Evolutionary conservation across 768 basidiomycete species (phyloP), one percentile per base, ranked within the genome.

Genomic region (Leccinum disarticulatum): DNA sequence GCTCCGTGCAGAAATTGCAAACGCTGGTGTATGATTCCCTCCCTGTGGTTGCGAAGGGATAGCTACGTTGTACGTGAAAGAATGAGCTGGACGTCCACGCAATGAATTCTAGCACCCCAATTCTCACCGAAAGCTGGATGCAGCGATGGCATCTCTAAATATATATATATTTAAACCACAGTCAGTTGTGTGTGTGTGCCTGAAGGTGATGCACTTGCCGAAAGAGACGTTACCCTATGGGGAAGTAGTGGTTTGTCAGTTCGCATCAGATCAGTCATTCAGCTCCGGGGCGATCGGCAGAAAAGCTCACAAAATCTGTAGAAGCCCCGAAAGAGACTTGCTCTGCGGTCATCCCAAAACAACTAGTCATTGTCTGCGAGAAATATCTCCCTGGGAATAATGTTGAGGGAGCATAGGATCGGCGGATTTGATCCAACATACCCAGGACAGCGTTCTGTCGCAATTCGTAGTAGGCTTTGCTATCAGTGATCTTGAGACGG

Each of bases 21-120:
- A 92, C 4, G 77, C 82, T 10, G 83, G 77, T 1, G 90, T 90
- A 65, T 92, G 90, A 66, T 92, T 92, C n/a, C 85, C 86, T 46
- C 88, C 89, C 54, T 81, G 76, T 7, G 83, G 82, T 61, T 77
- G 76, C 6, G 88, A 88, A n/a, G 90, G 89, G 55, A 92, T 90
- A 30, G 85, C 88, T 88, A 52, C 31, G 33, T 27, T 50, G 56
- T 59, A 65, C 54, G 49, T 22, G 64, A 70, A 69, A 61, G 68
- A 63, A 72, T 70, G 22, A 75, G 63, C 48, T 60, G 59, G 63
- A 25, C 9, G 14, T 30, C 33, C 28, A 28, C 5, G 27, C 17
- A 35, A 6, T 17, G 55, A 58, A 54, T 25, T 30, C 28, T 25
- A 30, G 30, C 30, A 5, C 17, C 1, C 19, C 9, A 43, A 31